phyloP scores from a whole-genome alignment of 352 stramenopile species.

The Pythium periplocum region DNA sequence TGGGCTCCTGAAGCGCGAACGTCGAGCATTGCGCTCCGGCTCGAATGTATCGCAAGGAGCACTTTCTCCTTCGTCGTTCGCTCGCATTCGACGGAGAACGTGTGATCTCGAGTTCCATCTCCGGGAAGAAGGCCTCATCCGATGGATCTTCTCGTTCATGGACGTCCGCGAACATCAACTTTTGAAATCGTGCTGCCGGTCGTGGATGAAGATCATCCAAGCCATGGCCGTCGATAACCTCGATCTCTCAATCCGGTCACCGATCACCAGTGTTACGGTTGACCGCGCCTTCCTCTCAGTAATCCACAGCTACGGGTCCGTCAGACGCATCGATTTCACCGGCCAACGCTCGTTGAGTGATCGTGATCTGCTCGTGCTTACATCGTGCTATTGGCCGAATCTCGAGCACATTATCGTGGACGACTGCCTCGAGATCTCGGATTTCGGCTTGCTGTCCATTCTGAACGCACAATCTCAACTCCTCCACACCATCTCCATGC shows the following conservation, averaged over 20 bases:
- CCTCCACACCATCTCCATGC: constrained; percentile 57
- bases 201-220: constrained; percentile 62
- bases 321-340: constrained; percentile 60
- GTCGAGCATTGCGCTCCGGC: too few relatives aligned
- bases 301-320: constrained; percentile 59
- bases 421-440: constrained; percentile 73
- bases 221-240: constrained; percentile 61
- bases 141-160: constrained; percentile 58
- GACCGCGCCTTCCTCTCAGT: constrained; percentile 54
- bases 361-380: constrained; percentile 71
- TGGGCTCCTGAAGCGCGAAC: too few relatives aligned
- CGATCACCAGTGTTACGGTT: constrained; percentile 40
- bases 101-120: constrained; percentile 37
- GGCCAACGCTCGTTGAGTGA: constrained; percentile 64
- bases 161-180: constrained; percentile 73
- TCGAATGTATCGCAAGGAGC: too few relatives aligned
- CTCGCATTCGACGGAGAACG: constrained; percentile 5
- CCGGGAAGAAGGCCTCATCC: constrained; percentile 55
- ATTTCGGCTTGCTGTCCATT: constrained; percentile 73
- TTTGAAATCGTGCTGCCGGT: constrained; percentile 42
- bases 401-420: constrained; percentile 60
- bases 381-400: constrained; percentile 73
- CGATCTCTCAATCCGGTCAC: constrained; percentile 54
- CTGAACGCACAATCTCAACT: constrained; percentile 79
- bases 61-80: too few relatives aligned